phyloP scores from a whole-genome alignment of 2,329 filamentous ascomycete species.

The Didymella exigua region DNA sequence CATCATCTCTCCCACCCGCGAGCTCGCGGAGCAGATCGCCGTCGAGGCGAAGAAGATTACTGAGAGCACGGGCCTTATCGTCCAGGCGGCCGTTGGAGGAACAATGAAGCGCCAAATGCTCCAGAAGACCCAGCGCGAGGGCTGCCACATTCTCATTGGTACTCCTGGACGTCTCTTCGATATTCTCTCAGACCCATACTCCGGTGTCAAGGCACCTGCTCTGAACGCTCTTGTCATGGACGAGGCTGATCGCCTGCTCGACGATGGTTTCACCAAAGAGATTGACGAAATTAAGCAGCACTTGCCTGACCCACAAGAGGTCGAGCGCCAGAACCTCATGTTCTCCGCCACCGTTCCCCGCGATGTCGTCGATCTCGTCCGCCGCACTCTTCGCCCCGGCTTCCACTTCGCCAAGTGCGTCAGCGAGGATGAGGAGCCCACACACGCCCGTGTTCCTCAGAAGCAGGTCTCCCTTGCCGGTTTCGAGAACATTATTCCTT shows the following conservation, averaged over 20 bases:
- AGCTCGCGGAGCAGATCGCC: conserved; percentile 69
- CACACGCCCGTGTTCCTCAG: conserved; percentile 84
- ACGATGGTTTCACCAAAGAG: conserved; percentile 60
- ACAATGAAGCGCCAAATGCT: conserved; percentile 77
- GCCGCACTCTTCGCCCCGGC: conserved; percentile 75
- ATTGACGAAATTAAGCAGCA: conserved; percentile 55
- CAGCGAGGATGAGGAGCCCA: conserved; percentile 77
- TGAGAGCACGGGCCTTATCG: conserved; percentile 67
- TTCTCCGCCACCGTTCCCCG: conserved; percentile 92
- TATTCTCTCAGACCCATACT: conserved; percentile 69
- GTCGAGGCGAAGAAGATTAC: conserved; percentile 74
- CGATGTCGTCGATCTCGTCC: conserved; percentile 80
- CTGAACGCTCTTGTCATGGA: conserved; percentile 67
- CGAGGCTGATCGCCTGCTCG: conserved; percentile 70
- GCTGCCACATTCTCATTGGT: conserved; percentile 87
- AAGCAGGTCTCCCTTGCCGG: conserved; percentile 69
- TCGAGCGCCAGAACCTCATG: conserved; percentile 85
- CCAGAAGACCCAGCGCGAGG: conserved; percentile 68
- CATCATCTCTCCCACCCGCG: conserved; percentile 67
- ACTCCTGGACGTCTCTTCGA: conserved; percentile 90
- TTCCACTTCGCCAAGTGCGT: conserved; percentile 95
- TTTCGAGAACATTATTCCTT: conserved; percentile 77
- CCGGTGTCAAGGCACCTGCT: conserved; percentile 67
- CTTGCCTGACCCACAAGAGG: conserved; percentile 66
- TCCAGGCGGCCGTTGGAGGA: conserved; percentile 87